Evolutionary conservation across 441 rosid species (phyloP).

Genomic region (Pelargonium citronellum): DNA sequence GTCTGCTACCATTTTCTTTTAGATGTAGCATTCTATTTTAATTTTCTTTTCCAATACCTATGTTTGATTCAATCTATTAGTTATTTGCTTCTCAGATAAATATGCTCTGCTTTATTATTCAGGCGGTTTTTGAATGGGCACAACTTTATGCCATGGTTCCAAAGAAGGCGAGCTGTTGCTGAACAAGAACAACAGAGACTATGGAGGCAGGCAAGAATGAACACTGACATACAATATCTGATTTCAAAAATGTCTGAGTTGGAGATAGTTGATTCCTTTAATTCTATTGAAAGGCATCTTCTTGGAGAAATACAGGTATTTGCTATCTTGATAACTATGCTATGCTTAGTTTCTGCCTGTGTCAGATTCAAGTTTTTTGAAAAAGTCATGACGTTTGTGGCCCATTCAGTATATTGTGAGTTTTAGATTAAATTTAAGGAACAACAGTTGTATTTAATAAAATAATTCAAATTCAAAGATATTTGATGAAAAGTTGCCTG

Average conservation of each 20-base stretch:
- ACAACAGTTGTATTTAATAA: background rate
- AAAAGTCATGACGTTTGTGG: background rate
- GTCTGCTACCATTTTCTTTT: background rate
- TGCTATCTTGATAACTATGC: slow-evolving; percentile 7
- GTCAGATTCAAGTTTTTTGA: background rate
- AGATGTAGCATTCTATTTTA: background rate
- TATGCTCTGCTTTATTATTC: slow-evolving; percentile 27
- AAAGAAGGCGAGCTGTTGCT: slow-evolving; percentile 65
- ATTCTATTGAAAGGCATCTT: slow-evolving; percentile 80
- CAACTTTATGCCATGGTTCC: slow-evolving; percentile 94
- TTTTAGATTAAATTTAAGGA: background rate
- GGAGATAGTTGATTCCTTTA: slow-evolving; percentile 87
- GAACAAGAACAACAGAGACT: slow-evolving; percentile 81
- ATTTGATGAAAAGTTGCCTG: background rate
- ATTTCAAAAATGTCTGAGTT: slow-evolving; percentile 68
- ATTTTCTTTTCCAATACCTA: background rate
- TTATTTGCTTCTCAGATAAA: slow-evolving; percentile 14
- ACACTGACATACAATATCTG: slow-evolving; percentile 55
- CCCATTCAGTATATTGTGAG: slow-evolving; percentile 2
- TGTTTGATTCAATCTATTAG: slow-evolving; percentile 11
- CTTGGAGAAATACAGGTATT: slow-evolving; percentile 64
- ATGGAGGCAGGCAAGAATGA: slow-evolving; percentile 87
- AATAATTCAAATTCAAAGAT: background rate
- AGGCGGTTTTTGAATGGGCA: slow-evolving; percentile 91
- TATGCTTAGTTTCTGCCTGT: background rate